Evolutionary conservation across 768 basidiomycete species (phyloP).

Genomic region (Gymnopilus junonius): DNA sequence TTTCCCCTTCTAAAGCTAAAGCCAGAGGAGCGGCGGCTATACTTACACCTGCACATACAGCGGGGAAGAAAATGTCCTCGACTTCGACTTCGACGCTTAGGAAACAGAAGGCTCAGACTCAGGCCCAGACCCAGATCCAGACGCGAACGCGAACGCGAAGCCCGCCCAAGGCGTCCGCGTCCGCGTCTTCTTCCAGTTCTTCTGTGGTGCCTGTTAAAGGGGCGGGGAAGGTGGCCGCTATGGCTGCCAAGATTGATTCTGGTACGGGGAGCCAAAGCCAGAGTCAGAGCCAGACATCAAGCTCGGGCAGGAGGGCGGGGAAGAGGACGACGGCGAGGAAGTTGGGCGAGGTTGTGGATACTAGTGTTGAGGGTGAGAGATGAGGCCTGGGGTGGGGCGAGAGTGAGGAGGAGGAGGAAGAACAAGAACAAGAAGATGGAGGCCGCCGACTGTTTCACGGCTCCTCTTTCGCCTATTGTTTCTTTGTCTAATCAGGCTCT

Average conservation of each 20-base stretch:
- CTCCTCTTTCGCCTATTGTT: too few relatives aligned
- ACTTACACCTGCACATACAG: not conserved
- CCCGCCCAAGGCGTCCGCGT: slow-evolving; percentile 2
- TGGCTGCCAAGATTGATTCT: not conserved
- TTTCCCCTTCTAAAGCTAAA: not conserved
- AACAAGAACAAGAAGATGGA: too few relatives aligned
- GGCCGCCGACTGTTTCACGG: too few relatives aligned
- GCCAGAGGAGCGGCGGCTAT: not conserved
- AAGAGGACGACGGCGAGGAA: slow-evolving; percentile 15
- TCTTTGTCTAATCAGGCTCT: too few relatives aligned
- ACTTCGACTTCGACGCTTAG: slow-evolving; percentile 1
- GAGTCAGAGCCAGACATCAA: not conserved
- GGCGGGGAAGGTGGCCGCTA: not conserved
- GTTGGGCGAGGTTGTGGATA: slow-evolving; percentile 36
- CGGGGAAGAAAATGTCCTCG: not conserved
- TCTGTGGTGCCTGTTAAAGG: not conserved
- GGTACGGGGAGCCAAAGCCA: slow-evolving; percentile 1
- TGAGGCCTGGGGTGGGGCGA: not conserved
- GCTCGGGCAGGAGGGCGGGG: not conserved
- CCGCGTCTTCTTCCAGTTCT: not conserved
- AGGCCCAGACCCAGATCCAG: slow-evolving; percentile 23
- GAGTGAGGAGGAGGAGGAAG: too few relatives aligned
- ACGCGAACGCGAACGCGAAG: too few relatives aligned
- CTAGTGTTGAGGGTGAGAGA: slow-evolving; percentile 38
- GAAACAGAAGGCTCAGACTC: slow-evolving; percentile 9